Evolutionary conservation across 495 filamentous ascomycete species (phyloP).

Genomic region (Thermochaetoides thermophila): DNA sequence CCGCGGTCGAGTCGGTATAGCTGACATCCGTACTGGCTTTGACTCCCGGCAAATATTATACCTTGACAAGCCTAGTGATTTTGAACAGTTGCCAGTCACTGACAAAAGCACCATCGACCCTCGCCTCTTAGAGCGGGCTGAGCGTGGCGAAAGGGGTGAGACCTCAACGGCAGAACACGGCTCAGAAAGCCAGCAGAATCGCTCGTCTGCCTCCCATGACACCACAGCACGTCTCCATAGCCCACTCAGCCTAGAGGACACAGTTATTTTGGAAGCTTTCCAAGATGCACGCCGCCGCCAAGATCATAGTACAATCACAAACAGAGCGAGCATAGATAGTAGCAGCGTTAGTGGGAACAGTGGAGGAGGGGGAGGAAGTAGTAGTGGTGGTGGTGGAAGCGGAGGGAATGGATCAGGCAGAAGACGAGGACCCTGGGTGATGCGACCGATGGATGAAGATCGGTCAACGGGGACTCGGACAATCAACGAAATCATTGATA

Average conservation of each 20-base stretch:
- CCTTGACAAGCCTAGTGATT: constrained; percentile 45
- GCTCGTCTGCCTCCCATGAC: constrained; percentile 13
- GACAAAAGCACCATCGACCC: constrained; percentile 36
- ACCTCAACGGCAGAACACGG: constrained; percentile 10
- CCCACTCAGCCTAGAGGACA: constrained; percentile 31
- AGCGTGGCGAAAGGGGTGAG: too few species aligned
- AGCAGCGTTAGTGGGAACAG: not conserved
- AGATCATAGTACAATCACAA: constrained; percentile 12
- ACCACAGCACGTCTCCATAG: constrained; percentile 18
- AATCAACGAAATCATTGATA: constrained; percentile 14
- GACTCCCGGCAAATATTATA: constrained; percentile 57
- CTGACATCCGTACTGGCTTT: constrained; percentile 68
- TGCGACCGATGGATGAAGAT: too few species aligned
- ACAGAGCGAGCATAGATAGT: not conserved
- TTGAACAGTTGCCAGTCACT: constrained; percentile 29
- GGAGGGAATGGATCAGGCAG: too few species aligned
- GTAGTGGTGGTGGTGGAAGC: not conserved
- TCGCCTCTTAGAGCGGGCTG: constrained; percentile 26
- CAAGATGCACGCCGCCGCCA: constrained; percentile 31
- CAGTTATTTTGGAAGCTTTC: constrained; percentile 33
- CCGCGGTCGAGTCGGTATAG: constrained; percentile 66
- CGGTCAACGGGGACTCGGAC: too few species aligned
- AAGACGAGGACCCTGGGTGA: too few species aligned
- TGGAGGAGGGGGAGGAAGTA: not conserved
- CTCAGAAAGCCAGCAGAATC: constrained; percentile 1